A percentile compares a stretch with the other conserved stretches of the same genome.
Evolutionary conservation across 257 asterid species (phyloP).

Genomic region (Sherardia arvensis): DNA sequence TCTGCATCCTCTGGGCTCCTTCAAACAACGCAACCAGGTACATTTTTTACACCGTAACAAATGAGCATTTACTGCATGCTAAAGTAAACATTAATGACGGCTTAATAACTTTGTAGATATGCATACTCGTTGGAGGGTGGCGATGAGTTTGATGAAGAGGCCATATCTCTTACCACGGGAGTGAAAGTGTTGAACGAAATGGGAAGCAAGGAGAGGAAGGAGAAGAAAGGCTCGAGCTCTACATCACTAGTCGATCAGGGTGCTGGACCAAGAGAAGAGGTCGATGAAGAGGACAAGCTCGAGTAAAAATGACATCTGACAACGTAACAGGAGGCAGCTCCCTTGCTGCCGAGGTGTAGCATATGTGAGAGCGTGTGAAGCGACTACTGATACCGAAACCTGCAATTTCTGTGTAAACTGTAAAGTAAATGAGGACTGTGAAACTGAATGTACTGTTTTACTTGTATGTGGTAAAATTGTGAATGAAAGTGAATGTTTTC

Average conservation of each 20-base stretch:
- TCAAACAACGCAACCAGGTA: conserved; percentile 34
- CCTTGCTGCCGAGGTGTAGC: not conserved
- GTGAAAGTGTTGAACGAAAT: conserved; percentile 19
- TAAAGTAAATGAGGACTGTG: not conserved
- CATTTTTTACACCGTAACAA: not conserved
- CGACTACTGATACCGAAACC: not conserved
- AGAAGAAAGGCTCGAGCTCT: conserved; percentile 16
- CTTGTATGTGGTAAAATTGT: not conserved
- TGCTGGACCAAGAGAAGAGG: conserved; percentile 15
- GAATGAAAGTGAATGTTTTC: not conserved
- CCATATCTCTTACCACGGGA: conserved; percentile 29
- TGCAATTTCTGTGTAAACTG: not conserved
- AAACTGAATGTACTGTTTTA: not conserved
- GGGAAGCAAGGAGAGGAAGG: conserved; percentile 31
- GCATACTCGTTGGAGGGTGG: conserved; percentile 23
- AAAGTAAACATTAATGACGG: not conserved
- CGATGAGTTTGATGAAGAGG: conserved; percentile 33
- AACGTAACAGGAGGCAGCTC: not conserved
- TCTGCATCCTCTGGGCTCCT: conserved; percentile 37
- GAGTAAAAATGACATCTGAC: conserved; percentile 17
- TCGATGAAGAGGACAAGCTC: conserved; percentile 28
- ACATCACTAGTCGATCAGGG: conserved; percentile 13
- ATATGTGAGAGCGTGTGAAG: not conserved
- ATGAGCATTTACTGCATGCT: not conserved
- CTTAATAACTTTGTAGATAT: conserved; percentile 13